Evolutionary conservation across 306 rosid species (phyloP), one percentile per base, ranked within the genome.

Genomic region (Dalbergia oliveri): DNA sequence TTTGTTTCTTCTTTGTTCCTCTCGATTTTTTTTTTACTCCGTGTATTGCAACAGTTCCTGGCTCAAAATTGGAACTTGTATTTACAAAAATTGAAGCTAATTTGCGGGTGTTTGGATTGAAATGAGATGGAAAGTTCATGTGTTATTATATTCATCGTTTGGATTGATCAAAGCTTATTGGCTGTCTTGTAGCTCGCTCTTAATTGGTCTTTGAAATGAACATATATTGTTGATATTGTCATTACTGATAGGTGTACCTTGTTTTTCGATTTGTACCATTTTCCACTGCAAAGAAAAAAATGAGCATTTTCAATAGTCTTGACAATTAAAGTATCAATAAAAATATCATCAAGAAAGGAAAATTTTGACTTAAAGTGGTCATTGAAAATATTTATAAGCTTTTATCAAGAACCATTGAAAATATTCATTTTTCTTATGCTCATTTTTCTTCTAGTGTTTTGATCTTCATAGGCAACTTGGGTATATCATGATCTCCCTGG

Each of bases 51-150:
- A 81, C 81, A 67, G 21, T 69, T 79, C 45, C 84, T 66, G 72
- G 72, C 79, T 21, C 80, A 76, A 64, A 77, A 72, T 69, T 79
- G 85, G 81, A 72, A 56, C 56, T 65, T 50, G 66, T 41, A 41
- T 44, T 72, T 71, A 61, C 31, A 50, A 69, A 86, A 81, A 61
- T 37, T 43, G 71, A 86, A 79, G 49, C 73, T 84, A 76, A 66
- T 75, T 35, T 82, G 84, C 81, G 75, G 81, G 77, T 84, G 81
- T 49, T 59, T 71, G 18, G 72, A 54, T 60, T 63, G 66, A 11
- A 54, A 77, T 33, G 64, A 66, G 76, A 37, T 37, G 82, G 43
- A 73, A 59, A 54, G 77, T 75, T 61, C 14, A 56, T 70, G 71
- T 47, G 59, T 67, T 23, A 45, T 54, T 69, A 57, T 23, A 37